Conservation (phyloP, 2,329 filamentous ascomycete genomes). For the Cladosporium velox region DNA sequence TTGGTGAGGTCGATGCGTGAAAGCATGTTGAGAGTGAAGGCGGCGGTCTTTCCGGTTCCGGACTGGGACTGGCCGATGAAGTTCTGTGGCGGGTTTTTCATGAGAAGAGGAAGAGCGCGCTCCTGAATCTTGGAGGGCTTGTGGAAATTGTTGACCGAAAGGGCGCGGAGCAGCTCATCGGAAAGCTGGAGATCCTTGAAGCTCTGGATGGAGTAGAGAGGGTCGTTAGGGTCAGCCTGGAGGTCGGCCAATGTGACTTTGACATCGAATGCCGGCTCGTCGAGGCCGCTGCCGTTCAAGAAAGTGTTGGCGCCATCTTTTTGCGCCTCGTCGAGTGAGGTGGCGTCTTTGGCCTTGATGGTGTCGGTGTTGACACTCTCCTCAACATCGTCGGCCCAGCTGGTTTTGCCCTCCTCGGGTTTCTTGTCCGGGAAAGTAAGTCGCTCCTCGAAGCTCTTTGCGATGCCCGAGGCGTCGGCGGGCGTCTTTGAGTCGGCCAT, state of each 20-base stretch:
- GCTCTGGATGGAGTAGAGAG: slow-evolving; percentile 78
- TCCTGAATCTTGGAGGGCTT: slow-evolving; percentile 99
- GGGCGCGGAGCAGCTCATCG: slow-evolving; percentile 70
- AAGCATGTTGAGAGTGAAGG: slow-evolving; percentile 90
- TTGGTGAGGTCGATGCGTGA: slow-evolving; percentile 76
- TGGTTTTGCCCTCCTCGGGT: slow-evolving; percentile 17
- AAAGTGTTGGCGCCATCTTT: slow-evolving; percentile 49
- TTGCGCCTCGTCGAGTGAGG: slow-evolving; percentile 30
- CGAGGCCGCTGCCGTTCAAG: slow-evolving; percentile 47
- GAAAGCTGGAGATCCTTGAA: slow-evolving; percentile 77
- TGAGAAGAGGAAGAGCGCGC: slow-evolving; percentile 84
- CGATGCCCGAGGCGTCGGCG: slow-evolving; percentile 25
- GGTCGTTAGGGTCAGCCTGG: slow-evolving; percentile 82
- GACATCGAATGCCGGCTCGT: slow-evolving; percentile 81
- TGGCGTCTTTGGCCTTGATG: slow-evolving; percentile 6
- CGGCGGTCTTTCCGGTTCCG: slow-evolving; percentile 95
- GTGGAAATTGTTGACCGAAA: slow-evolving; percentile 80
- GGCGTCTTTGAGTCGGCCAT: slow-evolving; percentile 18
- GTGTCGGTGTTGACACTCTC: slow-evolving; percentile 21
- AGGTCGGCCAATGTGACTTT: slow-evolving; percentile 90
- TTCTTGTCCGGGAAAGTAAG: slow-evolving; percentile 29
- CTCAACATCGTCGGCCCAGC: slow-evolving; percentile 17
- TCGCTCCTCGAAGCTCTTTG: slow-evolving; percentile 33
- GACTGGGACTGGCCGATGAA: slow-evolving; percentile 99
- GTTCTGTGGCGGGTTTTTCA: slow-evolving; percentile 83